Conservation (phyloP, 257 asterid genomes). For the Nicotiana sylvestris region DNA sequence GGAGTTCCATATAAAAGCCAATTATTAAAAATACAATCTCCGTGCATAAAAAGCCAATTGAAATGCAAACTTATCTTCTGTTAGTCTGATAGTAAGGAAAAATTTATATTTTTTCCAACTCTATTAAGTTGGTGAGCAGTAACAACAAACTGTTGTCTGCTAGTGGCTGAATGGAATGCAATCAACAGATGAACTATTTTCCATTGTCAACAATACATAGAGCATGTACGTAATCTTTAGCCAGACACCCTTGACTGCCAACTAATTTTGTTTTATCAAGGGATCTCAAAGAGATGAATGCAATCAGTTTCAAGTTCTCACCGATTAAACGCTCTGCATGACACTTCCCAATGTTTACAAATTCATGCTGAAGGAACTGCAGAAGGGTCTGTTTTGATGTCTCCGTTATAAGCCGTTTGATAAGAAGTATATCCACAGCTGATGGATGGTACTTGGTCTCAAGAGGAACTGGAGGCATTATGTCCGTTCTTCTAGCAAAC, state of each 20-base stretch:
- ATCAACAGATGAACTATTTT: background rate
- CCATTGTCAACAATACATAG: background rate
- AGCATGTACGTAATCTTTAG: background rate
- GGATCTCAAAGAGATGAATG: background rate
- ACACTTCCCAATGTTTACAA: slow-evolving; percentile 77
- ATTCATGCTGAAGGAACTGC: slow-evolving; percentile 90
- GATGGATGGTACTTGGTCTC: slow-evolving; percentile 96
- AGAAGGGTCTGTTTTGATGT: slow-evolving; percentile 64
- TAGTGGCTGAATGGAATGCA: background rate
- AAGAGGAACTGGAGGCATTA: slow-evolving; percentile 89
- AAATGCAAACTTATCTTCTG: background rate
- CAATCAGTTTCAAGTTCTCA: slow-evolving; percentile 23
- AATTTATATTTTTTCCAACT: background rate
- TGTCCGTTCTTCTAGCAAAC: slow-evolving; percentile 79
- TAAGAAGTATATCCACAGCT: slow-evolving; percentile 87
- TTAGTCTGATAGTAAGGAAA: background rate
- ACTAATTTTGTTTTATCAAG: background rate
- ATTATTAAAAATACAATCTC: background rate
- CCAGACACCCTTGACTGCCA: background rate
- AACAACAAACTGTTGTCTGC: background rate
- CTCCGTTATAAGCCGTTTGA: slow-evolving; percentile 79
- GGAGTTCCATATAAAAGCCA: background rate
- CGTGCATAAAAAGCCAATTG: background rate
- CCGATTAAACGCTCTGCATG: slow-evolving; percentile 84
- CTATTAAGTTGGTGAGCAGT: background rate